Evolutionary conservation across 2,329 filamentous ascomycete species (phyloP).

Genomic region (Fusarium nygamai): DNA sequence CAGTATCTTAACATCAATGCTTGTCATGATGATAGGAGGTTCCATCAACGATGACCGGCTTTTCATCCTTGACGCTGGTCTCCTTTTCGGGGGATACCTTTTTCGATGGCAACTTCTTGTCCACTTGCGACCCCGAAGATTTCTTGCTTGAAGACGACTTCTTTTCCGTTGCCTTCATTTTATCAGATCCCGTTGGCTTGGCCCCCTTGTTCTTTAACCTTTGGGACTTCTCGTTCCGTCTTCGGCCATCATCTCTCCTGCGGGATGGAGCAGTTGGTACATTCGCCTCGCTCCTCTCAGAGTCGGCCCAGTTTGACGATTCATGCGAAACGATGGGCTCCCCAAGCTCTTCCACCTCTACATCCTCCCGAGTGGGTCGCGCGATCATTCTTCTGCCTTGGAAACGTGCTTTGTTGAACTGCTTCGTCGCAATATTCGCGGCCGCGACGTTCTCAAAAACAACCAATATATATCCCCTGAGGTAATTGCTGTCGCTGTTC

Average conservation of each 20-base stretch:
- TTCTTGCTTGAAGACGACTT: slow-evolving; percentile 21
- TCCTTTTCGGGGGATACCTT: slow-evolving; percentile 10
- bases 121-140: not conserved
- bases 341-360: slow-evolving; percentile 5
- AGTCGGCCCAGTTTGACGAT: not conserved
- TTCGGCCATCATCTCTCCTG: not conserved
- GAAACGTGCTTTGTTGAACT: slow-evolving; percentile 43
- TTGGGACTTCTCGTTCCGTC: slow-evolving; percentile 15
- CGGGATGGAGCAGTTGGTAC: slow-evolving; percentile 16
- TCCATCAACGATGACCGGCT: slow-evolving; percentile 34
- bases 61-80: slow-evolving; percentile 8
- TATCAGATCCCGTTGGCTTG: slow-evolving; percentile 14
- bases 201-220: slow-evolving; percentile 26
- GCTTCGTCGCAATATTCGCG: slow-evolving; percentile 37
- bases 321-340: slow-evolving; percentile 2
- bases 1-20: not conserved
- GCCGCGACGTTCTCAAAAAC: slow-evolving; percentile 35
- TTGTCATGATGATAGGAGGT: slow-evolving; percentile 21
- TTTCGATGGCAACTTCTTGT: slow-evolving; percentile 24
- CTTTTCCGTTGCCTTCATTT: slow-evolving; percentile 17
- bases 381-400: slow-evolving; percentile 39
- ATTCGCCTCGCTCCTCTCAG: not conserved
- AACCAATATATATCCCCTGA: slow-evolving; percentile 43
- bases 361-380: slow-evolving; percentile 34
- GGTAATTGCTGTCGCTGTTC: slow-evolving; percentile 31